Evolutionary conservation across 768 basidiomycete genomes (phyloP), one percentile per base, ranked within the genome.

Genomic region (Mycena albidolilacea): DNA sequence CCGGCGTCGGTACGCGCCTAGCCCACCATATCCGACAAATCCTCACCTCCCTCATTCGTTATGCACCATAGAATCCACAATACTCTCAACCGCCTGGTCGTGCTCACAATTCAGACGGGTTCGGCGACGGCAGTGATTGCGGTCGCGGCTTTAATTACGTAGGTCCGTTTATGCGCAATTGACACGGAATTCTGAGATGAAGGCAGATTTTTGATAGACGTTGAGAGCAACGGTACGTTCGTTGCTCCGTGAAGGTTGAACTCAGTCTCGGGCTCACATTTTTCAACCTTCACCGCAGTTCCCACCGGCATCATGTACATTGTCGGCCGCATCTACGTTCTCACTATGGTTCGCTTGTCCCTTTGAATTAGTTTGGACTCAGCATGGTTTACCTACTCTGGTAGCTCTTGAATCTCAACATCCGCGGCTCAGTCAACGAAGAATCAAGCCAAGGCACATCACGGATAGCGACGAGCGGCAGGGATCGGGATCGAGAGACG

Each of bases 331-430:
- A 12, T 35, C 54, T 55, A 55, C 54, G 54, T 35, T 35, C 54
- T 55, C 23, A 55, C 30, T 30, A 55, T 55, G 54, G 54, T 55
- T 55, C 54, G 54, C 54, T 35, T 30, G 7, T 55, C 54, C 30
- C 54, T 55, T 55, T 55, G 54, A 55, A 1, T 55, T 55, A 0
- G 54, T 55, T 5, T 55, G 23, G 50, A 52, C 54, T 55, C 54
- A 35, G 54, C 54, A 55, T 55, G 54, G 12, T 55, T 55, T 35
- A 55, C 54, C 54, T 55, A 55, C 11, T 55, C 54, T 55, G 54
- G 23, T 55, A 55, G 54, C 54, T 55, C 54, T 55, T 55, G 54
- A 55, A 55, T 5, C 54, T 55, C 54, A 55, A 55, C 54, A 35
- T 35, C 54, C 54, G 54, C 54, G 23, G 35, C 54, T 55, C 54